Percentiles rank a stretch among this genome's conserved stretches.
Conservation (phyloP, 768 basidiomycete species). For the Kwoniella sp. region DNA sequence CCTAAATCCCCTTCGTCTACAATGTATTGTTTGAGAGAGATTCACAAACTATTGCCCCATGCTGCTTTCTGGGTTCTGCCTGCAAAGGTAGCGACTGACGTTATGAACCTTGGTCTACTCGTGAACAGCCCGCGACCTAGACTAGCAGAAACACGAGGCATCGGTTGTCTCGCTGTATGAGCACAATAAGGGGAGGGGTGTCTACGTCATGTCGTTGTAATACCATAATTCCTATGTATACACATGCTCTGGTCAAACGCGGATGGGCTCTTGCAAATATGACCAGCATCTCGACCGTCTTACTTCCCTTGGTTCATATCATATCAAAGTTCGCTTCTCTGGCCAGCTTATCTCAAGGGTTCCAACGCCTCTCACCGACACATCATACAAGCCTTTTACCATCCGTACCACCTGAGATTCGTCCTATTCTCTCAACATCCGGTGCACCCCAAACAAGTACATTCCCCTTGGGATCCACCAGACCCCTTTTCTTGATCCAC, state of each 20-base stretch:
- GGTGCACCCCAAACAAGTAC: constrained; percentile 52
- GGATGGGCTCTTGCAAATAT: too few relatives aligned
- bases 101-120: too few relatives aligned
- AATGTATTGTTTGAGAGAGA: too few relatives aligned
- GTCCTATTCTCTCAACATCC: constrained; percentile 39
- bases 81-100: too few relatives aligned
- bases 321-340: too few relatives aligned
- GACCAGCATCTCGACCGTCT: too few relatives aligned
- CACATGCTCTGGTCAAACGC: not conserved
- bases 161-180: not conserved
- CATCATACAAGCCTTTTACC: constrained; percentile 23
- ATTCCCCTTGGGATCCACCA: constrained; percentile 46
- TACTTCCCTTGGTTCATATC: too few relatives aligned
- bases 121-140: constrained; percentile 25
- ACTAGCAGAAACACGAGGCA: not conserved
- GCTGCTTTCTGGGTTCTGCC: too few relatives aligned
- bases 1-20: too few relatives aligned
- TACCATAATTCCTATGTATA: constrained; percentile 5
- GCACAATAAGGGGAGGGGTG: constrained; percentile 13
- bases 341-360: too few relatives aligned
- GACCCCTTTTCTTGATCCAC: constrained; percentile 37
- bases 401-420: constrained; percentile 23
- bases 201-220: constrained; percentile 24
- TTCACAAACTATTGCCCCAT: too few relatives aligned
- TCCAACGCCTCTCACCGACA: too few relatives aligned